phyloP scores from a whole-genome alignment of 139 green algal species.

The Raphidocelis subcapitata region DNA sequence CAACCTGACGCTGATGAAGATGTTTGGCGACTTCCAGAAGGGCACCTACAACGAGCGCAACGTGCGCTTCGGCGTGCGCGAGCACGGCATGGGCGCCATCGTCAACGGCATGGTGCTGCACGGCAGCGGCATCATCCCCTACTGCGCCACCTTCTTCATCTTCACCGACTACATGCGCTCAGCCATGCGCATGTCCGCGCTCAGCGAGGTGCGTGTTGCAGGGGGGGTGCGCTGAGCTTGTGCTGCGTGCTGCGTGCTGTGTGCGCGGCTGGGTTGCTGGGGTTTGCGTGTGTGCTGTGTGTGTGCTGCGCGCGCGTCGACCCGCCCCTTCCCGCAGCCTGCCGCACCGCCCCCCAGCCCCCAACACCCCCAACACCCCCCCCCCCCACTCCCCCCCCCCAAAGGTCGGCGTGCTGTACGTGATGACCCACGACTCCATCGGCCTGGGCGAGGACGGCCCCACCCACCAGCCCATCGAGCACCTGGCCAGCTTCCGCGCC shows the following conservation, averaged over 20 bases:
- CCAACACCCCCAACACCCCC: not conserved
- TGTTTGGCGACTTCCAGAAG: constrained; percentile 99
- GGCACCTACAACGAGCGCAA: constrained; percentile 91
- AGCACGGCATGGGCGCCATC: constrained; percentile 99
- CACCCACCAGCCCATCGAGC: constrained; percentile 98
- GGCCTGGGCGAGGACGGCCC: constrained; percentile 99
- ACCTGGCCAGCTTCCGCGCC: constrained; percentile 95
- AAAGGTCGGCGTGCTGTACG: constrained; percentile 83
- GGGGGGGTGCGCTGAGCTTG: not conserved
- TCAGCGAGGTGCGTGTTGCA: constrained; percentile 65
- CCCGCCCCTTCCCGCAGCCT: no score
- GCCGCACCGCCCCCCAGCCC: not conserved
- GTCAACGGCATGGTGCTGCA: constrained; percentile 94
- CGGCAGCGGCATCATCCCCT: constrained; percentile 89
- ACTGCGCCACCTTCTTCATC: constrained; percentile 99
- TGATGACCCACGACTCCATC: constrained; percentile 99
- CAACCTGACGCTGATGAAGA: constrained; percentile 99
- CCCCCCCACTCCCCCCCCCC: no score
- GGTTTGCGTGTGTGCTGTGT: no score
- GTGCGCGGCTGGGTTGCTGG: no score
- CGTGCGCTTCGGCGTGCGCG: constrained; percentile 96
- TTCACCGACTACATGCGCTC: constrained; percentile 99
- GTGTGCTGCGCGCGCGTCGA: no score
- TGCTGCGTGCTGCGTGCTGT: no score
- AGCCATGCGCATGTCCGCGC: constrained; percentile 94